Conservation (phyloP, 176 grass and related monocot genomes). For the Musa troglodytarum region DNA sequence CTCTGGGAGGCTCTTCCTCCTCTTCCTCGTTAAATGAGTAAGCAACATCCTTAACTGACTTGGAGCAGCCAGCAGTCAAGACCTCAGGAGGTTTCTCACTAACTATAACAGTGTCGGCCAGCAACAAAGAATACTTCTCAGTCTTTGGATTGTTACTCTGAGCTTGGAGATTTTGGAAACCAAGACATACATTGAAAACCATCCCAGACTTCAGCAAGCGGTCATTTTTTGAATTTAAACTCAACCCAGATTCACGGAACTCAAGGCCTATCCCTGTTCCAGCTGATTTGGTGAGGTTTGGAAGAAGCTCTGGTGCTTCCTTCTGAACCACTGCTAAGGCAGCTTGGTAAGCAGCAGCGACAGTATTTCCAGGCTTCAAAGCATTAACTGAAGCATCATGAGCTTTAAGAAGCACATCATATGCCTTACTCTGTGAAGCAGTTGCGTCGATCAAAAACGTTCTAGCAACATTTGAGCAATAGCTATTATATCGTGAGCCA, state of each 20-base stretch:
- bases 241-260: slow-evolving; percentile 79
- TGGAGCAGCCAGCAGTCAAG: slow-evolving; percentile 59
- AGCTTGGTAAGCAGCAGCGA: slow-evolving; percentile 52
- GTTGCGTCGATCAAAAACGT: slow-evolving; percentile 84
- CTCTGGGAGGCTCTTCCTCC: slow-evolving; percentile 34
- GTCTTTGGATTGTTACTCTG: slow-evolving; percentile 73
- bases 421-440: slow-evolving; percentile 53
- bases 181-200: slow-evolving; percentile 84
- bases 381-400: slow-evolving; percentile 63
- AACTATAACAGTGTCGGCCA: slow-evolving; percentile 77
- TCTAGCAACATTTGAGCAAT: slow-evolving; percentile 88
- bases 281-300: slow-evolving; percentile 63
- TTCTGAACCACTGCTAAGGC: slow-evolving; percentile 49
- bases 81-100: slow-evolving; percentile 48
- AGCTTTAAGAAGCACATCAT: slow-evolving; percentile 73
- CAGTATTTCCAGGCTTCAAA: slow-evolving; percentile 54
- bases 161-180: slow-evolving; percentile 79
- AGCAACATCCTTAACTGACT: slow-evolving; percentile 52
- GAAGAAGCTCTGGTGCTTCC: slow-evolving; percentile 64
- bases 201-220: slow-evolving; percentile 52
- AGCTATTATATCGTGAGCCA: slow-evolving; percentile 65
- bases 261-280: slow-evolving; percentile 93
- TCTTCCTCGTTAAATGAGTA: slow-evolving; percentile 78
- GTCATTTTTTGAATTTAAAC: slow-evolving; percentile 63
- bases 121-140: slow-evolving; percentile 55